Base-by-base conservation (phyloP, 164 flowering plant species). In the Dillenia turbinata region DNA sequence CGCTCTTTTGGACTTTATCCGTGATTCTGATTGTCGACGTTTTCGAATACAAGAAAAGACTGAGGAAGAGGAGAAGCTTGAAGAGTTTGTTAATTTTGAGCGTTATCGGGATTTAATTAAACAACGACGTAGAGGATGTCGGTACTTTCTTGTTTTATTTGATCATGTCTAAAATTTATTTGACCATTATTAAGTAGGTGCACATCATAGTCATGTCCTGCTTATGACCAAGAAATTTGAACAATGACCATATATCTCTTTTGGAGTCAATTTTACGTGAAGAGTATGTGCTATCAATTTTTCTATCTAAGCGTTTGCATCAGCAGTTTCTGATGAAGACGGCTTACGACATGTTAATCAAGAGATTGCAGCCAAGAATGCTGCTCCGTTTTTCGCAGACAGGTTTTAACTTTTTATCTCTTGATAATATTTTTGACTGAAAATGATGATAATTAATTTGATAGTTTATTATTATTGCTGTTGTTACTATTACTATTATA, bases 111-210 rank as follows among this genome's bases (percentile, higher is more conserved):
- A 91, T 89, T 86, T 91, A 86, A 89, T 93, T 87, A 94, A 94
- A 89, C 98, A 85, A 86, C 98, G 88, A 47, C 98, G 95, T 81
- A 91, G 94, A 91, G 97, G 98, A 94, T 94, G 98, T 91, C 96
- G 96, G 98, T 94, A 94, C 91, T 89, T 90, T 78, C 90, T 88
- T 69, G 57, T 61, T 75, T 76, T 33, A 33, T 33, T 33, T 70
- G 61, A 40, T 61, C 40, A 43, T 73, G 49, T 59, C 52, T 51
- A 61, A 10, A 16, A 44, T 46, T 69, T 70, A 5, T 43, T 57
- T 57, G 49, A 49, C 44, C 51, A 26, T 64, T 53, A 44, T 54
- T 58, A 46, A 52, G 16, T 58, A 9, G 56, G 59, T 16, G 46
- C 10, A 33, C 62, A 47, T 49, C 17, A 64, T 57, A 50, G 52